Conservation (phyloP, 371 early-diverging fungal species). For the Mortierella sp. region DNA sequence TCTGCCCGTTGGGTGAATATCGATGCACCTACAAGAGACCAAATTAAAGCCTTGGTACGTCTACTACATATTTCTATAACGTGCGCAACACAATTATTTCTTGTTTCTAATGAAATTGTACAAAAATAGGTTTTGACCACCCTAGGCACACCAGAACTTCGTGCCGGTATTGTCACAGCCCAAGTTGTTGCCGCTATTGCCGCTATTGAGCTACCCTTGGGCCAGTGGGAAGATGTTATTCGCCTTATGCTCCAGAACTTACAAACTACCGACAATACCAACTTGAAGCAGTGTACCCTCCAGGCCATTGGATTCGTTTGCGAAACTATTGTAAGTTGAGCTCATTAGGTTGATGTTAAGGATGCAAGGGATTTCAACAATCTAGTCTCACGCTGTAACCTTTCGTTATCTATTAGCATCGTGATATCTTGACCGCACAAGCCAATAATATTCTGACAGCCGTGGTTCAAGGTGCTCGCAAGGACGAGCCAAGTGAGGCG, state of each 20-base stretch:
- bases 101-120: not conserved
- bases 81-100: not conserved
- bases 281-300: constrained; percentile 81
- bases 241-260: constrained; percentile 80
- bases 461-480: constrained; percentile 91
- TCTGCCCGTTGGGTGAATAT: constrained; percentile 80
- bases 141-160: constrained; percentile 73
- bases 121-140: constrained; percentile 72
- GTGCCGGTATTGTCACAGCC: constrained; percentile 81
- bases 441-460: constrained; percentile 92
- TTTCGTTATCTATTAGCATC: constrained; percentile 64
- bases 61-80: not conserved
- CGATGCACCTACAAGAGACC: constrained; percentile 63
- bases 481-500: constrained; percentile 87
- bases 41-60: constrained; percentile 62
- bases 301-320: constrained; percentile 94
- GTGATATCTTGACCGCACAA: constrained; percentile 79
- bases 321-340: constrained; percentile 80
- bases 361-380: not conserved
- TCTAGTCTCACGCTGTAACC: not conserved
- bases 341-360: not conserved
- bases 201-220: constrained; percentile 88
- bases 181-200: constrained; percentile 93
- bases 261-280: constrained; percentile 66
- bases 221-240: constrained; percentile 91